Conservation (phyloP, 2,329 filamentous ascomycete genomes). For the Trichoderma afroharzianum region DNA sequence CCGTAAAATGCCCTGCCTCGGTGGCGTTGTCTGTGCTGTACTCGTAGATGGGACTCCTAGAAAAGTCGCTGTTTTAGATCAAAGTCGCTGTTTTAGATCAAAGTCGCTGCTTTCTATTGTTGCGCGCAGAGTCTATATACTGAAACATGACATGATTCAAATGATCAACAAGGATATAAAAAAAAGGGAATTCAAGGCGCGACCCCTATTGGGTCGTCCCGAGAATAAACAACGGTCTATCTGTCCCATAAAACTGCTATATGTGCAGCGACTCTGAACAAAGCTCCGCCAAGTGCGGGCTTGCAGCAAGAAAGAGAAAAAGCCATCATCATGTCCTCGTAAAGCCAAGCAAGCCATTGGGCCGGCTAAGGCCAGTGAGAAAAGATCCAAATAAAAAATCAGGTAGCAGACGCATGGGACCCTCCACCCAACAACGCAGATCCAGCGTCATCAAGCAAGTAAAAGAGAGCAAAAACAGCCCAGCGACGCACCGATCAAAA, state of each 20-base stretch:
- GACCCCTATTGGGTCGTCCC: not conserved
- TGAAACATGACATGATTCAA: not conserved
- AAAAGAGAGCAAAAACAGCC: constrained; percentile 1
- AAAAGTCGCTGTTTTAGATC: not conserved
- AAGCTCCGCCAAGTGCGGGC: not conserved
- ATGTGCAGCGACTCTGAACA: constrained; percentile 14
- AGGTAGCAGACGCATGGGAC: constrained; percentile 4
- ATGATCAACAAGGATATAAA: not conserved
- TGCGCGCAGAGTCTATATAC: not conserved
- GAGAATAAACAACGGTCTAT: constrained; percentile 12
- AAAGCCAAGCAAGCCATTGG: not conserved
- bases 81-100: not conserved
- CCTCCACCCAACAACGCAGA: constrained; percentile 11
- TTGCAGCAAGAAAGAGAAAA: not conserved
- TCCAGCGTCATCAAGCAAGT: constrained; percentile 3
- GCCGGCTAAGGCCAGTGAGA: not conserved
- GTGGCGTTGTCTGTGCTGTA: not conserved
- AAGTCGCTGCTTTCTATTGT: not conserved
- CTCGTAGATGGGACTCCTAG: not conserved
- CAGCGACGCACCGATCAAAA: constrained; percentile 9
- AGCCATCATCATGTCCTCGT: constrained; percentile 13
- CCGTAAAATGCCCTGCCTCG: not conserved
- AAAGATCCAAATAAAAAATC: constrained; percentile 12
- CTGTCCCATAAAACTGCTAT: constrained; percentile 6
- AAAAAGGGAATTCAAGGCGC: not conserved